Base-by-base conservation (phyloP, 2,329 filamentous ascomycete genomes). In the Magnaporthiopsis incrustans region DNA sequence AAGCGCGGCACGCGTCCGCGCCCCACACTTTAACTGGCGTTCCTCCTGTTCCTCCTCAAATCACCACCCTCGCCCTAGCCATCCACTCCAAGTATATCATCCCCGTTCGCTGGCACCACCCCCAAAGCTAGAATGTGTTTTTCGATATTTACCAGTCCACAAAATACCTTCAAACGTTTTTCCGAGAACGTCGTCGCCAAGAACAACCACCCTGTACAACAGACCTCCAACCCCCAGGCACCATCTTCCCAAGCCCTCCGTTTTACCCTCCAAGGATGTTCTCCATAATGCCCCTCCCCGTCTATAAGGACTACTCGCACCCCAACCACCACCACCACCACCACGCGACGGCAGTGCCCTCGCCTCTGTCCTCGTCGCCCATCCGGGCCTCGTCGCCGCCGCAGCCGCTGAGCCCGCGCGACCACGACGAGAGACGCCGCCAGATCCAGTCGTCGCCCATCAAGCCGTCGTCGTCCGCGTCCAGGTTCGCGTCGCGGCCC, bases 351-450 rank as follows among this genome's bases (percentile, higher is more conserved):
- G 66, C 73, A 50, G 74, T 80, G 35, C 75, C 85, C 1, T 87
- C 85, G 60, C 84, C 83, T 7, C 81, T 86, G 4, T 85, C 85
- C 3, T 87, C 84, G 2, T 85, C 84, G 3, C 84, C 84, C 15
- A 73, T 85, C 63, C 82, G 83, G 68, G 78, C 80, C n/a, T 77
- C 80, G 6, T 80, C 82, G 14, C 75, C 77, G n/a, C 75, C 77
- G 14, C 73, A 74, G 15, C 76, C 76, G 14, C 74, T 81, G 11
- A 81, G 64, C 71, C 73, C 68, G 64, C 73, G n/a, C 70, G 76
- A 26, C 71, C 10, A 33, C 61, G 27, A 62, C 61, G 44, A 53
- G 44, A 14, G 27, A 27, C 61, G 72, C n/a, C 74, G 72, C n/a
- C 74, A 76, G 60, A 57, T 67, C n/a, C 73, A 75, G 61, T 77